Percentiles rank a stretch among this genome's conserved stretches.
Evolutionary conservation across 169 alveolate genomes (phyloP).

Genomic region (Plasmodium billcollinsi): DNA sequence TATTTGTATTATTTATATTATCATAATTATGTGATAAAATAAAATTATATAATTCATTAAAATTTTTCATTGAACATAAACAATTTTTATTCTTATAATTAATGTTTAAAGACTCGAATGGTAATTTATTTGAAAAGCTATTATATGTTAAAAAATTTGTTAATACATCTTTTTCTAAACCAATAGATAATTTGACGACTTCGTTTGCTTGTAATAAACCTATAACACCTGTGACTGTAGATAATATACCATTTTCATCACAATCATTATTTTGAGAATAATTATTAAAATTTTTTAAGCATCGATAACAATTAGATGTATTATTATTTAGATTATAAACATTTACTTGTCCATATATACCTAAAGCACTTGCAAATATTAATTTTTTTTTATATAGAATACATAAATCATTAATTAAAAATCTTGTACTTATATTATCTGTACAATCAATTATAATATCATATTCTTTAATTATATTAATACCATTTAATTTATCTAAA

Average conservation of each 20-base stretch:
- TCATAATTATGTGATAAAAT: slow-evolving; percentile 14
- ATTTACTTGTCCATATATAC: slow-evolving; percentile 85
- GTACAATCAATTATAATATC: slow-evolving; percentile 85
- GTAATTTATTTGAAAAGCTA: slow-evolving; percentile 72
- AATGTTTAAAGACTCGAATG: slow-evolving; percentile 80
- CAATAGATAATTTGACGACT: slow-evolving; percentile 80
- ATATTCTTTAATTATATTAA: slow-evolving; percentile 77
- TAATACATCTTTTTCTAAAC: slow-evolving; percentile 60
- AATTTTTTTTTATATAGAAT: slow-evolving; percentile 79
- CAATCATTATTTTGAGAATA: slow-evolving; percentile 76
- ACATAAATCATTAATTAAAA: slow-evolving; percentile 84
- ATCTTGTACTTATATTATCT: slow-evolving; percentile 84
- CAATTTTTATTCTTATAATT: slow-evolving; percentile 76
- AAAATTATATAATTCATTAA: slow-evolving; percentile 11
- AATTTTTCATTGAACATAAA: slow-evolving; percentile 37
- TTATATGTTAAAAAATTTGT: slow-evolving; percentile 79
- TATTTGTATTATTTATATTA: slow-evolving; percentile 12
- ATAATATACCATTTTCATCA: slow-evolving; percentile 83
- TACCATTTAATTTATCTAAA: slow-evolving; percentile 80
- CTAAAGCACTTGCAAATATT: slow-evolving; percentile 83
- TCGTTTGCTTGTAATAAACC: slow-evolving; percentile 86
- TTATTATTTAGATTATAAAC: slow-evolving; percentile 71
- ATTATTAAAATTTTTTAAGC: slow-evolving; percentile 79
- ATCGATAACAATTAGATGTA: slow-evolving; percentile 80
- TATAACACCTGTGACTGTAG: slow-evolving; percentile 84